Evolutionary conservation across 2,329 filamentous ascomycete genomes (phyloP).

Genomic region (Aspergillus costaricaensis): DNA sequence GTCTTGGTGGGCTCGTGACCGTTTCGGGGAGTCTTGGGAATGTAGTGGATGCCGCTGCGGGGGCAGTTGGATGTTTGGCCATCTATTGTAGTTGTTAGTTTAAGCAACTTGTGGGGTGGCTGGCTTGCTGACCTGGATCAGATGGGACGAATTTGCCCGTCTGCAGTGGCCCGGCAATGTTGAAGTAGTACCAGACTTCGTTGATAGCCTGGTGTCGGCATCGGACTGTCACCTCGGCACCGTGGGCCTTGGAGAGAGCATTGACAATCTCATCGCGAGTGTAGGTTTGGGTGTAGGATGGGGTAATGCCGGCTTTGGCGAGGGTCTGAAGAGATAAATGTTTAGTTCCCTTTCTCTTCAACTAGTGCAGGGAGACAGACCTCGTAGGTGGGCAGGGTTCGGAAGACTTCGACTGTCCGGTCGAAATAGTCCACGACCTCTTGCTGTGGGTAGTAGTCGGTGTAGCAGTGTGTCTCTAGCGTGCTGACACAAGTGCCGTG

Average conservation of each 20-base stretch:
- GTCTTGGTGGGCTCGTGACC: conserved; percentile 39
- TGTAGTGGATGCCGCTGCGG: conserved; percentile 62
- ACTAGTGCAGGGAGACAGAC: conserved; percentile 32
- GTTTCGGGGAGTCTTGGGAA: conserved; percentile 56
- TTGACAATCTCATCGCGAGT: conserved; percentile 59
- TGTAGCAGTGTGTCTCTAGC: conserved; percentile 67
- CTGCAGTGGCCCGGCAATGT: conserved; percentile 53
- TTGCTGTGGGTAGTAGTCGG: conserved; percentile 59
- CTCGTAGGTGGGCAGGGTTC: conserved; percentile 65
- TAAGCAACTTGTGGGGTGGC: neutral
- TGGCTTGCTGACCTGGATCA: conserved; percentile 34
- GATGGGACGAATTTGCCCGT: conserved; percentile 38
- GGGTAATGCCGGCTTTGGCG: conserved; percentile 61
- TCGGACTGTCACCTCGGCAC: conserved; percentile 59
- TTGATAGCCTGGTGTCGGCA: conserved; percentile 54
- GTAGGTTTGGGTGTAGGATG: conserved; percentile 58
- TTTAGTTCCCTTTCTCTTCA: conserved; percentile 8
- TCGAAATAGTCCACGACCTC: conserved; percentile 72
- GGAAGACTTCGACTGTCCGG: conserved; percentile 65
- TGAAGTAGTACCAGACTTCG: conserved; percentile 66
- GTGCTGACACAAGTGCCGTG: conserved; percentile 76
- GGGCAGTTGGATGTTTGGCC: conserved; percentile 66
- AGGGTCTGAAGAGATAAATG: conserved; percentile 50
- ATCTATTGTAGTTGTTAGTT: conserved; percentile 36
- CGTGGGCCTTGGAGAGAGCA: conserved; percentile 57